Evolutionary conservation across 2,329 filamentous ascomycete species (phyloP), one percentile per base, ranked within the genome.

Genomic region (Golovinomyces cichoracearum): DNA sequence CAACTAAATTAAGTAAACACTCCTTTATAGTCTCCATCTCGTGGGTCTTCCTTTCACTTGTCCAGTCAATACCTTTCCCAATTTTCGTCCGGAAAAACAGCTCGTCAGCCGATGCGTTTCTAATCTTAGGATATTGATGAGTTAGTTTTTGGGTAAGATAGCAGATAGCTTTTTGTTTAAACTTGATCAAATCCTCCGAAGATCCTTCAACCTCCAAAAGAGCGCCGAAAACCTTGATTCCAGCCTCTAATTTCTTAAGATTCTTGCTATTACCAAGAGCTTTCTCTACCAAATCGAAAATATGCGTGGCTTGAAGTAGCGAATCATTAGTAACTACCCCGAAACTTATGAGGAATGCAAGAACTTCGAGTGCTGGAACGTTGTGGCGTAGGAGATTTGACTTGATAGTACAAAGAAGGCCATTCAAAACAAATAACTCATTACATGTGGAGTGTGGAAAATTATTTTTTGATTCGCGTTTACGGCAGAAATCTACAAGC

Each of bases 101-200:
- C 61, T 74, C 72, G 55, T 80, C 76, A 4, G 74, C 68, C 15
- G 74, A 74, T 42, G 67, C 60, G 51, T 63, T 71, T 51, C 77
- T 65, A 55, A 92, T 76, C 57, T 73, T 73, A 5, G 86, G 84
- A 68, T 83, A 93, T 0, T 83, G 83, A 65, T 93, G 88, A 50
- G 75, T 63, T 53, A 93, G 65, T 66, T 93, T 73, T 21, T 72
- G 75, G 0, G 72, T 72, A 37, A 94, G 65, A 60, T 85, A 82
- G 59, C 71, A 76, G 48, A 76, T 62, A 3, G 79, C 80, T 15
- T 46, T 50, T n/a, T 31, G 23, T 12, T 19, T 13, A 46, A 52
- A 40, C 59, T 49, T 44, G 65, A 57, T 1, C 7, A 26, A n/a
- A 23, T 15, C 23, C 12, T 38, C 33, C 3, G 26, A 3, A 31